Percentiles rank a stretch among this genome's conserved stretches.
phyloP scores from a whole-genome alignment of 2,329 filamentous ascomycete genomes.

The Fonsecaea monophora region DNA sequence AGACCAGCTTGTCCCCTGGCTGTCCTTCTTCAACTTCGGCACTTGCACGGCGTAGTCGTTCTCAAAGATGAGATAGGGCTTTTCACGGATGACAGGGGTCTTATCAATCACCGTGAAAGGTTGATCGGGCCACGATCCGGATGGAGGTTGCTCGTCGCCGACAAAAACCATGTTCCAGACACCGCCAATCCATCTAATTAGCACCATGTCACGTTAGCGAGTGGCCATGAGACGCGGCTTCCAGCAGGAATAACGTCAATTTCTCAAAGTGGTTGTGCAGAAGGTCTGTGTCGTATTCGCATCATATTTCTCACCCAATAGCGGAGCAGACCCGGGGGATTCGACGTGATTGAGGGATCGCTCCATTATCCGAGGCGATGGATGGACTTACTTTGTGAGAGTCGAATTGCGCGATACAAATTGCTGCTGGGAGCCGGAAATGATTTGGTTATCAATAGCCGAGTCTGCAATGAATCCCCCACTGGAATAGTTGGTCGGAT shows the following conservation, averaged over 20 bases:
- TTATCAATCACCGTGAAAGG: neutral
- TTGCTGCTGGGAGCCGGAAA: slow-evolving; percentile 5
- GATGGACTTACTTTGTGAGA: neutral
- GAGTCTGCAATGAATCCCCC: slow-evolving; percentile 5
- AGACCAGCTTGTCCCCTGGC: slow-evolving; percentile 3
- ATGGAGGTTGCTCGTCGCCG: neutral
- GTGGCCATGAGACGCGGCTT: neutral
- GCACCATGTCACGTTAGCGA: neutral
- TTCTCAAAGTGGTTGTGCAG: neutral
- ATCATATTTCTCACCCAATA: neutral
- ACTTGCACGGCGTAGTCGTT: slow-evolving; percentile 2
- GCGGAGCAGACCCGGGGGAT: too few species aligned
- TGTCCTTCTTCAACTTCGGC: neutral
- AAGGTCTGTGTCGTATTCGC: neutral
- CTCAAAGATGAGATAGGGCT: neutral
- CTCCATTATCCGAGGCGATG: neutral
- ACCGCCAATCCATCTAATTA: neutral
- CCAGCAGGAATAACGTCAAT: neutral
- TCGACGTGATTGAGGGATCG: neutral
- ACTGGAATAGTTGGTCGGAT: neutral
- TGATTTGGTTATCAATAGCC: neutral
- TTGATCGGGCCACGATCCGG: slow-evolving; percentile 1
- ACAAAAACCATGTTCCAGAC: slow-evolving; percentile 7
- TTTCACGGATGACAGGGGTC: neutral
- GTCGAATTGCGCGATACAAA: neutral